Percentiles rank a stretch among this genome's conserved stretches.
These are phyloP conservation scores for Coemansia sp. DNA, from an alignment of 192 early-diverging fungal genomes.

Conservation along the genomic window DNA sequence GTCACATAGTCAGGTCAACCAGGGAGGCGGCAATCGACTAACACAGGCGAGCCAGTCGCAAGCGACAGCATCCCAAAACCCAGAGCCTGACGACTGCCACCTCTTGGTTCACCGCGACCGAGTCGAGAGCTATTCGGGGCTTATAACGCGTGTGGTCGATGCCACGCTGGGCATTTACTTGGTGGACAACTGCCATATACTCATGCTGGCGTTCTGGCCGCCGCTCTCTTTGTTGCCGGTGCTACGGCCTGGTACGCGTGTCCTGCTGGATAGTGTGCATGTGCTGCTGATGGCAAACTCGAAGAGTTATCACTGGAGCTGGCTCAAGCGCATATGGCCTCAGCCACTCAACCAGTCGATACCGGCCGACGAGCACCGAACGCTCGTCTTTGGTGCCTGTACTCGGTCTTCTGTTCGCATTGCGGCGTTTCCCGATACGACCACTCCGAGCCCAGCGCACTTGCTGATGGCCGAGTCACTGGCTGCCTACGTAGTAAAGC, in stretches of 20 bases:
- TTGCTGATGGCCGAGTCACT: background rate
- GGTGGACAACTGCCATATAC: slow-evolving; percentile 29
- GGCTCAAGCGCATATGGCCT: slow-evolving; percentile 14
- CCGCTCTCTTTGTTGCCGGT: slow-evolving; percentile 18
- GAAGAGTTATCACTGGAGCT: slow-evolving; percentile 29
- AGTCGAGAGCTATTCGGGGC: slow-evolving; percentile 43
- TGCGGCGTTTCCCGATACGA: slow-evolving; percentile 8
- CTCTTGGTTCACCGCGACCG: slow-evolving; percentile 13
- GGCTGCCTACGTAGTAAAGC: background rate
- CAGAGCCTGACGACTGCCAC: slow-evolving; percentile 6
- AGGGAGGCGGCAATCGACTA: background rate
- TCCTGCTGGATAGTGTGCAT: slow-evolving; percentile 36
- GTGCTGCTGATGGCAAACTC: slow-evolving; percentile 27
- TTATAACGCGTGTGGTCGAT: slow-evolving; percentile 30
- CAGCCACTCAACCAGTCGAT: background rate
- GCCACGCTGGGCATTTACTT: slow-evolving; percentile 34
- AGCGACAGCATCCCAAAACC: background rate
- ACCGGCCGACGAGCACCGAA: background rate
- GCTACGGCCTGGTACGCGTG: slow-evolving; percentile 34
- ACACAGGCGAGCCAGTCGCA: background rate
- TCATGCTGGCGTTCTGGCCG: slow-evolving; percentile 38
- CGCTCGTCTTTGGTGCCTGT: slow-evolving; percentile 38
- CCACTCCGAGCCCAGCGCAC: background rate
- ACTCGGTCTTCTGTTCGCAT: slow-evolving; percentile 29
- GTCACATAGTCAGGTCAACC: background rate